Evolutionary conservation across 208 protist species (phyloP), one percentile per base, ranked within the genome.

Genomic region (Chromosphaera perkinsii): DNA sequence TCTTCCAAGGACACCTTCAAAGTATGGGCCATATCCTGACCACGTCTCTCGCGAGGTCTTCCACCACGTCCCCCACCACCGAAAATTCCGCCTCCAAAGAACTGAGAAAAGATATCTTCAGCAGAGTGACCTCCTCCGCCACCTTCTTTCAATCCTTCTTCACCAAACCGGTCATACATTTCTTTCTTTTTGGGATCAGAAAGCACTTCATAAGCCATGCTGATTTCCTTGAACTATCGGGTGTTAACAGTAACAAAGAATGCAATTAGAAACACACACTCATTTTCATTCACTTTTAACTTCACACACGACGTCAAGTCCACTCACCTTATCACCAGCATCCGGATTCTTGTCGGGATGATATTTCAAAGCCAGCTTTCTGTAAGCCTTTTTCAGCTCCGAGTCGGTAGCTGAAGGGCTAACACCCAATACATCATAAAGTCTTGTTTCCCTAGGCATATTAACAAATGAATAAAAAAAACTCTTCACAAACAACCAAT

Each of bases 121-220:
- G 72, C 51, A 29, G 20, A 26, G 1, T 51, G 48, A 29, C 14
- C 33, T 56, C 48, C 61, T 20, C 49, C 48, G 17, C 79, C 78
- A 35, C 91, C 89, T 76, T 83, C 88, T 49, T 92, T 86, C 31
- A 93, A 80, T 32, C 88, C 92, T 60, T 95, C 83, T 76, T 97
- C 90, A 39, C 93, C 94, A 73, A 89, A 95, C 72, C 91, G 66
- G 70, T 98, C 95, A 69, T 97, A 98, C 27, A 87, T 80, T 47
- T 84, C 73, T 67, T 90, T 83, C 83, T 97, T 97, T 51, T 97
- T 81, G 12, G 79, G 37, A 67, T 97, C 91, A n/a, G 77, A 89
- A 20, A 98, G 86, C 48, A 91, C 85, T 58, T 97, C 92, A 72
- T 97, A 97, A 3, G 95, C 95, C 37, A 93, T 85, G 14, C 85